These are phyloP conservation scores for Volutella citrinella DNA, from an alignment of 2,329 filamentous ascomycete species.

Conservation along the genomic window DNA sequence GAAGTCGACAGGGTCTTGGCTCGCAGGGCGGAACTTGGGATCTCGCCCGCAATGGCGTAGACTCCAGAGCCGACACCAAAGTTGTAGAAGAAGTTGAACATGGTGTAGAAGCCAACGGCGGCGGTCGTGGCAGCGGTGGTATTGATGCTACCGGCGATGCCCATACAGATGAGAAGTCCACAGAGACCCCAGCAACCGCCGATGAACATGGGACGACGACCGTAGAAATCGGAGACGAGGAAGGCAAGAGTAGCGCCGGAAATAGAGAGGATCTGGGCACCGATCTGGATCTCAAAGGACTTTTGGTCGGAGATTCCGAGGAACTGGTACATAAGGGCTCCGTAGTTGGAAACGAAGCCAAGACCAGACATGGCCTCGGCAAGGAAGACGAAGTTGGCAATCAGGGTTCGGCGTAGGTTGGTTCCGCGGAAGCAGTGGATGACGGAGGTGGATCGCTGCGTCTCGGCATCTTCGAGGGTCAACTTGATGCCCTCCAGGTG, in stretches of 20 bases:
- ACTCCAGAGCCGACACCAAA: constrained; percentile 38
- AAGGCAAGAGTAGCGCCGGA: constrained; percentile 26
- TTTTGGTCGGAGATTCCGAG: constrained; percentile 24
- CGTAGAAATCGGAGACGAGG: constrained; percentile 23
- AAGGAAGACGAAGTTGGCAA: constrained; percentile 37
- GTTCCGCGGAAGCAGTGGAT: constrained; percentile 41
- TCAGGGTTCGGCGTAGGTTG: constrained; percentile 40
- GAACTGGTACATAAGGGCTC: constrained; percentile 31
- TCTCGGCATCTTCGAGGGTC: constrained; percentile 42
- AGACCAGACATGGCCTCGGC: constrained; percentile 45
- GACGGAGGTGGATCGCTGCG: constrained; percentile 27
- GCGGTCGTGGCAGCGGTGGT: constrained; percentile 22
- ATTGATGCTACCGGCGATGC: constrained; percentile 21
- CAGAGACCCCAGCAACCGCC: constrained; percentile 20
- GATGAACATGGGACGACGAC: constrained; percentile 28
- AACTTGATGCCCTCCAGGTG: constrained; percentile 37
- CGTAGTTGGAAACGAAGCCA: constrained; percentile 41
- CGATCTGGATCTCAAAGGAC: constrained; percentile 27
- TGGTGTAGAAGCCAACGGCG: constrained; percentile 32
- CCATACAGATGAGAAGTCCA: constrained; percentile 26
- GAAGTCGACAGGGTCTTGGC: constrained; percentile 42
- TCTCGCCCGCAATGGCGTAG: constrained; percentile 42
- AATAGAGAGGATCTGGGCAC: constrained; percentile 27
- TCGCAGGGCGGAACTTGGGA: constrained; percentile 41
- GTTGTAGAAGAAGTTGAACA: constrained; percentile 41